These are phyloP conservation scores for Lactarius quietus DNA, from an alignment of 768 basidiomycete species.

Conservation along the genomic window DNA sequence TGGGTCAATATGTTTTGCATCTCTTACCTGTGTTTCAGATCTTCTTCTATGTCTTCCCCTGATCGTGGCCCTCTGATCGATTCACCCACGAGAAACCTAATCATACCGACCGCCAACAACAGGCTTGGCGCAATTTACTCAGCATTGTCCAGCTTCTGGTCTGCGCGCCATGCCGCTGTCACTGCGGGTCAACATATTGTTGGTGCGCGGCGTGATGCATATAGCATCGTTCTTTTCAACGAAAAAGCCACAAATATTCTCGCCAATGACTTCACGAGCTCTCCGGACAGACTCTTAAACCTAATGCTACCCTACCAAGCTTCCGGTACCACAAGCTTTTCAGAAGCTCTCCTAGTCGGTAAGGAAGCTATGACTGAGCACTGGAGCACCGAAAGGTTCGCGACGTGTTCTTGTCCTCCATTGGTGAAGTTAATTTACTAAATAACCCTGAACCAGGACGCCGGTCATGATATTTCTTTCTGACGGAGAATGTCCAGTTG, in stretches of 20 bases:
- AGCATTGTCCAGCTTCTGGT: conserved; percentile 54
- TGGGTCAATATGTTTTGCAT: neutral
- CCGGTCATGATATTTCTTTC: conserved; percentile 58
- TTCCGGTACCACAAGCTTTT: conserved; percentile 44
- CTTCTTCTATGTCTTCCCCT: conserved; percentile 43
- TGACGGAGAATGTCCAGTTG: conserved; percentile 47
- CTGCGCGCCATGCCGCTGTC: conserved; percentile 43
- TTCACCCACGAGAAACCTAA: conserved; percentile 40
- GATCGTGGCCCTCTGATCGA: conserved; percentile 45
- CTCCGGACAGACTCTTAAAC: conserved; percentile 44
- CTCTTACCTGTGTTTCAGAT: conserved; percentile 36
- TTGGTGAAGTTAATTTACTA: conserved; percentile 6
- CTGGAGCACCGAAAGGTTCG: conserved; percentile 52
- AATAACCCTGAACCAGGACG: conserved; percentile 32
- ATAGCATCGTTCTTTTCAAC: conserved; percentile 52
- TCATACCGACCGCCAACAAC: conserved; percentile 40
- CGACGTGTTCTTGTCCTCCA: neutral
- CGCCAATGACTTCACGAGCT: conserved; percentile 45
- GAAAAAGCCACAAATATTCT: conserved; percentile 28
- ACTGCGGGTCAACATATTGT: conserved; percentile 27
- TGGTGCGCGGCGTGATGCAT: conserved; percentile 46
- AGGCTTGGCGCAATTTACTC: conserved; percentile 58
- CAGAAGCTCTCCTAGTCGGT: conserved; percentile 37
- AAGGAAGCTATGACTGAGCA: conserved; percentile 40
- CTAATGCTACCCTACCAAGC: conserved; percentile 35